Evolutionary conservation across 2,329 filamentous ascomycete species (phyloP).

Genomic region (Exophiala sp.): DNA sequence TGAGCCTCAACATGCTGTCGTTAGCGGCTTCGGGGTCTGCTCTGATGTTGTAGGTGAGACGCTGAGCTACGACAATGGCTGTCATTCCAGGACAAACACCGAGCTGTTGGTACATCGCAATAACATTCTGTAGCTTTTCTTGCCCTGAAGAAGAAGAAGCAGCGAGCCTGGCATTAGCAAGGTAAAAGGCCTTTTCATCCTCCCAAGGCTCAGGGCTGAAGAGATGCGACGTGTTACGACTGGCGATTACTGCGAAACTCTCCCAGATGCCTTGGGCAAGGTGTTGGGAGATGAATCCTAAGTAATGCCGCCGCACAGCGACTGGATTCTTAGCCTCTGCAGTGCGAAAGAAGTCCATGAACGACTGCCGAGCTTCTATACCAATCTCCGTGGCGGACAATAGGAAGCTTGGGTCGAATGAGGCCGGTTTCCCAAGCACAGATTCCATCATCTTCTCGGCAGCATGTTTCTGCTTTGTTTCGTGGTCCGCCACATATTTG

Average conservation of each 20-base stretch:
- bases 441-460: neutral
- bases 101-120: constrained; percentile 9
- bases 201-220: constrained; percentile 15
- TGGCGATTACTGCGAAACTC: constrained; percentile 10
- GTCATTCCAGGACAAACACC: constrained; percentile 20
- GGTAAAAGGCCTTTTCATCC: constrained; percentile 13
- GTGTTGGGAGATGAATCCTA: constrained; percentile 9
- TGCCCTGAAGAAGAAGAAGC: neutral
- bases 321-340: neutral
- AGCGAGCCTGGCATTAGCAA: constrained; percentile 12
- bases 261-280: constrained; percentile 20
- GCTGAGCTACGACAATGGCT: constrained; percentile 15
- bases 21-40: constrained; percentile 9
- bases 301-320: constrained; percentile 4
- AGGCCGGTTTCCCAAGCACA: neutral
- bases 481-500: constrained; percentile 17
- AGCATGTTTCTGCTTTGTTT: constrained; percentile 10
- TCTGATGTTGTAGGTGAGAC: constrained; percentile 14
- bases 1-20: constrained; percentile 2
- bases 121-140: constrained; percentile 4
- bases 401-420: neutral
- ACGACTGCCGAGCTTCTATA: constrained; percentile 3
- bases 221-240: constrained; percentile 3
- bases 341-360: constrained; percentile 9
- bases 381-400: constrained; percentile 2